Percentiles rank a stretch among this genome's conserved stretches.
Conservation (phyloP, 148 eudicot species). For the Gaultheria prostrata region DNA sequence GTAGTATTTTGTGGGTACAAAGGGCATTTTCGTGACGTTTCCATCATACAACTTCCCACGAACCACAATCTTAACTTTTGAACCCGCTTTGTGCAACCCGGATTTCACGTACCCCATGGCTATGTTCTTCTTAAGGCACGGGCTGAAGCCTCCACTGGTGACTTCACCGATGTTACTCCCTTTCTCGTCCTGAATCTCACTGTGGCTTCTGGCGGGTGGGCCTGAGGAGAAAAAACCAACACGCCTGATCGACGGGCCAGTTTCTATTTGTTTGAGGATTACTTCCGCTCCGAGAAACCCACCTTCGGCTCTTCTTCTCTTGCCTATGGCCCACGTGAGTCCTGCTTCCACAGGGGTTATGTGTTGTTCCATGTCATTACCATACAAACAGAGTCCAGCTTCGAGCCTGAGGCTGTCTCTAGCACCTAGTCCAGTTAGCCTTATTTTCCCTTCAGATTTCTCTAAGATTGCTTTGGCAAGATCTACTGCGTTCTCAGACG, state of each 20-base stretch:
- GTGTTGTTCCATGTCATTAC: conserved; percentile 95
- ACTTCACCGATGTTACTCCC: conserved; percentile 83
- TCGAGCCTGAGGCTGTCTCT: conserved; percentile 96
- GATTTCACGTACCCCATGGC: conserved; percentile 98
- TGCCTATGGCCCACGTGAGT: conserved; percentile 98
- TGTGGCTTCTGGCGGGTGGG: conserved; percentile 91
- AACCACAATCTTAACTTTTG: conserved; percentile 67
- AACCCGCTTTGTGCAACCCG: conserved; percentile 79
- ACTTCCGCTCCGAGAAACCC: conserved; percentile 91
- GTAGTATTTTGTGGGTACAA: conserved; percentile 90
- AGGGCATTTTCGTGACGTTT: conserved; percentile 85
- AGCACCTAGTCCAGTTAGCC: conserved; percentile 92
- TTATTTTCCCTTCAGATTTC: conserved; percentile 92
- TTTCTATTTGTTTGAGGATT: conserved; percentile 80
- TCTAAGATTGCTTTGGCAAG: conserved; percentile 84
- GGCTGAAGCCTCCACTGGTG: conserved; percentile 97
- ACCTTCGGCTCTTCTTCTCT: conserved; percentile 88
- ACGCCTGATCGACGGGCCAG: conserved; percentile 75
- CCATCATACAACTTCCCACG: conserved; percentile 89
- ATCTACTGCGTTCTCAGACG: conserved; percentile 71
- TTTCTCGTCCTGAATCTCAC: conserved; percentile 80
- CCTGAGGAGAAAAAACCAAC: conserved; percentile 78
- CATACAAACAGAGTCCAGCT: conserved; percentile 90
- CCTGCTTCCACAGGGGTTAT: conserved; percentile 91
- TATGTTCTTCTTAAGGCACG: conserved; percentile 94